Evolutionary conservation across 1,284 basidiomycete species (phyloP), one percentile per base, ranked within the genome.

Genomic region (Sporisorium iseilematis-ciliati): DNA sequence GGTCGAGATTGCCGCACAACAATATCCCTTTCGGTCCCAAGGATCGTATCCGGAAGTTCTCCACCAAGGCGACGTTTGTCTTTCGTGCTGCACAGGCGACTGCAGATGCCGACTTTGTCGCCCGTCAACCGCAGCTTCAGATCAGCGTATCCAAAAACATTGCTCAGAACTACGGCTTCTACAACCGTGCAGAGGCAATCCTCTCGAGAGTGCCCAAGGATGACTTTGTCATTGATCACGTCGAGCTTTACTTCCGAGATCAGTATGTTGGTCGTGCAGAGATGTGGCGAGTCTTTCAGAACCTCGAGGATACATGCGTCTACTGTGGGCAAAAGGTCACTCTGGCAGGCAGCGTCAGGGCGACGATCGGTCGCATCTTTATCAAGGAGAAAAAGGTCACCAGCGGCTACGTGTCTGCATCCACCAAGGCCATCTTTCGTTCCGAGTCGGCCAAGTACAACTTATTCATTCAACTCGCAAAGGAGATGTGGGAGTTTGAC

Each of bases 401-500:
- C 11, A 92, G 93, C 31, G 95, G 91, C 1, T 91, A 91, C 67
- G 89, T 98, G 57, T 93, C 92, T 1, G 86, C 92, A 23, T 88
- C 90, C 23, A 97, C 96, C 14, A 97, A 95, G 86, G 88, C 92
- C 20, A 91, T 98, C 54, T 97, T 92, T 81, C 90, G 96, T 40
- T 94, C 93, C 18, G 82, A 85, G 56, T 97, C 94, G 5, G 94
- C 96, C 41, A 95, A 93, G 85, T 90, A 79, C 75, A 78, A 81
- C 52, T 64, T 99, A 57, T 97, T 97, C 85, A 93, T 99, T 57
- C 95, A 98, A 88, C 91, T 99, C 16, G 95, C 94, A 81, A 90
- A 91, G 57, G 97, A 99, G 85, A 91, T 97, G 69, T 99, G 94
- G 94, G 93, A 97, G 77, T 99, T 99, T 84, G 91, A 95, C 60